Evolutionary conservation across 768 basidiomycete species (phyloP).

Genomic region (Lentinula sp.): DNA sequence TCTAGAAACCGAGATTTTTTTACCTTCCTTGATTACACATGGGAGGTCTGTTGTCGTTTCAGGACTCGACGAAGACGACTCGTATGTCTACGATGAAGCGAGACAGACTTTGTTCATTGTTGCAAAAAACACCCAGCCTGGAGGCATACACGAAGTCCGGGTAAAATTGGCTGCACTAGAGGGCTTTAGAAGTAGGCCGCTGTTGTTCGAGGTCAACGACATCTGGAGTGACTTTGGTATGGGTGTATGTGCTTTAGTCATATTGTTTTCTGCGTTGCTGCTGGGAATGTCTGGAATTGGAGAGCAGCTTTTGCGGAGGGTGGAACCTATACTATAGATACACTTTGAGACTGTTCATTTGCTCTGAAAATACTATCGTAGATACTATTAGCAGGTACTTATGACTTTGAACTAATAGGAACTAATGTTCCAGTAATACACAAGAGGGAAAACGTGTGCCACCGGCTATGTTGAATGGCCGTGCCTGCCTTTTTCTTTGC

Average conservation of each 20-base stretch:
- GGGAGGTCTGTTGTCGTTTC: constrained; percentile 52
- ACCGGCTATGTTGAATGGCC: neutral
- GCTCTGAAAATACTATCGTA: too few species aligned
- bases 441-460: neutral
- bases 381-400: too few species aligned
- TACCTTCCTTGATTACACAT: constrained; percentile 58
- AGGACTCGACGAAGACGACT: constrained; percentile 46
- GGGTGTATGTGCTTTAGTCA: neutral
- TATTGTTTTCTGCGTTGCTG: neutral
- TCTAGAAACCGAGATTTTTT: constrained; percentile 79
- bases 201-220: constrained; percentile 52
- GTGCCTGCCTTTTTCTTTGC: neutral
- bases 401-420: too few species aligned
- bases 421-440: neutral
- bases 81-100: constrained; percentile 52
- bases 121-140: constrained; percentile 33
- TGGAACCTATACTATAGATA: neutral
- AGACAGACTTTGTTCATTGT: constrained; percentile 76
- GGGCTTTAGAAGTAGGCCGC: constrained; percentile 18
- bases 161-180: constrained; percentile 52
- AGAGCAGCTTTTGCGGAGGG: neutral
- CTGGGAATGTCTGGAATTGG: neutral
- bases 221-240: constrained; percentile 52
- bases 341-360: neutral
- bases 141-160: constrained; percentile 39